These are phyloP conservation scores for Trichoderma parareesei DNA, from an alignment of 495 filamentous ascomycete genomes.

Conservation along the genomic window DNA sequence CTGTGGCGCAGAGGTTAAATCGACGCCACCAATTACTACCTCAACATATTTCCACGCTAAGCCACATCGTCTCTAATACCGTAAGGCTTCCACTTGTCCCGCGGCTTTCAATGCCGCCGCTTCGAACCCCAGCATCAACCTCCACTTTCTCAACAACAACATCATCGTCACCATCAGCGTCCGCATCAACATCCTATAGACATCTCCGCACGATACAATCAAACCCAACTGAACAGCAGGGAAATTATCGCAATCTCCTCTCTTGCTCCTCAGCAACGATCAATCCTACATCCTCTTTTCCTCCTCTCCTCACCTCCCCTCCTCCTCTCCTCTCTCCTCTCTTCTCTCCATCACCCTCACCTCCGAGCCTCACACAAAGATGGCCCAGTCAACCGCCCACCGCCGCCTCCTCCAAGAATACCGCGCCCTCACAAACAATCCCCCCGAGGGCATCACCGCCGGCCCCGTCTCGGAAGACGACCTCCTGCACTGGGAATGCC, in stretches of 20 bases:
- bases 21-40: too few relatives aligned
- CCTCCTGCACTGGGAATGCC: constrained; percentile 91
- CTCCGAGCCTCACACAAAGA: constrained; percentile 20
- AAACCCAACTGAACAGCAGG: too few relatives aligned
- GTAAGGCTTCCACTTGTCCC: too few relatives aligned
- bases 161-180: too few relatives aligned
- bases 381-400: constrained; percentile 65
- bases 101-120: too few relatives aligned
- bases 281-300: neutral
- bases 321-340: neutral
- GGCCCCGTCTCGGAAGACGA: constrained; percentile 92
- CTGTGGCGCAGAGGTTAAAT: too few relatives aligned
- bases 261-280: neutral
- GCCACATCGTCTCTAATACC: too few relatives aligned
- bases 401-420: constrained; percentile 98
- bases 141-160: neutral
- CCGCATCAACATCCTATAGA: too few relatives aligned
- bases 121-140: too few relatives aligned
- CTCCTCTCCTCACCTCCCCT: neutral
- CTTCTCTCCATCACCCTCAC: neutral
- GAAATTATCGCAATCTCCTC: too few relatives aligned
- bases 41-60: too few relatives aligned
- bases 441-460: constrained; percentile 89
- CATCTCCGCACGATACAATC: too few relatives aligned
- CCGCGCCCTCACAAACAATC: constrained; percentile 62